Evolutionary conservation across 2,329 filamentous ascomycete species (phyloP), one percentile per base, ranked within the genome.

Genomic region (Penicillium hordei): DNA sequence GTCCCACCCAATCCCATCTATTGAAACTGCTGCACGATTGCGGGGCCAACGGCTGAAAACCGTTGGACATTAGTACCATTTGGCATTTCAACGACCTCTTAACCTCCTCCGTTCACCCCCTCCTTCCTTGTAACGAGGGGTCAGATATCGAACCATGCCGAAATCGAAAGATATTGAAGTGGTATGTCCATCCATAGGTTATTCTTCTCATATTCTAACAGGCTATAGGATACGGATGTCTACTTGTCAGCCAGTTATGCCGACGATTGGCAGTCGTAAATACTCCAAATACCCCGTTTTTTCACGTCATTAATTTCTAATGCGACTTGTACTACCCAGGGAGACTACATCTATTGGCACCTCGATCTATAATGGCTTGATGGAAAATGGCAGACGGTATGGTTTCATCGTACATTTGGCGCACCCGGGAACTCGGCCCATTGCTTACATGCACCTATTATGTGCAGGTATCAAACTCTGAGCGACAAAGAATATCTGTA

Each of bases 191-290:
- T 17, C 5, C 4, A 27, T 21, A 2, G 0, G 29, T 10, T 9
- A 0, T 19, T 38, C n/a, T 25, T n/a, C 10, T 27, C 4, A 4
- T 17, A 5, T 29, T 25, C 23, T 50, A 50, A 50, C 23, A 50
- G 5, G 8, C 6, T 25, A 25, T 39, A 63, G 61, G 61, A 63
- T 38, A 36, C 57, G 15, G 53, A 55, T 42, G 15, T 59, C 8
- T 56, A 63, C 48, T 1, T 34, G 12, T 5, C 29, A 25, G 38
- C 21, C 13, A 10, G 36, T 7, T 61, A 58, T 40, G 56, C 44
- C 5, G 53, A 60, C 50, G 61, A 63, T 46, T 63, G 61, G 59
- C 59, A 61, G 38, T 63, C 61, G 61, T 63, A 52, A 40, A 53
- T 56, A 1, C 21, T 36, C 19, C 1, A 5, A 48, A 23, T 34